These are phyloP conservation scores for Solanum hybrid DNA, from an alignment of 305 asterid genomes.

Conservation along the genomic window DNA sequence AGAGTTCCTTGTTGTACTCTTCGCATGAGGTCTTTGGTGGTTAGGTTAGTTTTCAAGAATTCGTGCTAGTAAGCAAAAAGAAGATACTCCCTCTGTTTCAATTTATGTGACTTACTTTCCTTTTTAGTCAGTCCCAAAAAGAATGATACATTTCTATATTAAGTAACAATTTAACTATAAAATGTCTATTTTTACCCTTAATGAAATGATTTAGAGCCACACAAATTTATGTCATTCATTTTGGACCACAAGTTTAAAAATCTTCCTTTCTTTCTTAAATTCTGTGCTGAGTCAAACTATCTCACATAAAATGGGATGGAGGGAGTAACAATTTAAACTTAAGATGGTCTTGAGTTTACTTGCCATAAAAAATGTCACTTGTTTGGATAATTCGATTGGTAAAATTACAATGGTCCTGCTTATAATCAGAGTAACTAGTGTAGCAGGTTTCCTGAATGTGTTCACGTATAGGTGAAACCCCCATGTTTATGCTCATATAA, in stretches of 20 bases:
- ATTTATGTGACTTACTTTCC: too few species aligned
- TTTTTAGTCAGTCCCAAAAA: too few species aligned
- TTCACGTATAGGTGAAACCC: neutral
- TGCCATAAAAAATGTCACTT: neutral
- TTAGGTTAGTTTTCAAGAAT: neutral
- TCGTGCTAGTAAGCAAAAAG: neutral
- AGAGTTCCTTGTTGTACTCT: neutral
- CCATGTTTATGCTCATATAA: neutral
- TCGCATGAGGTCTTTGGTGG: neutral
- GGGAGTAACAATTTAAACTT: neutral
- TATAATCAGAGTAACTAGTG: neutral
- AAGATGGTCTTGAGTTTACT: neutral
- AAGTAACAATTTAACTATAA: too few species aligned
- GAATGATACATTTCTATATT: too few species aligned
- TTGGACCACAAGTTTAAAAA: too few species aligned
- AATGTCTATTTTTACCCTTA: too few species aligned
- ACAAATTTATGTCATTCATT: too few species aligned
- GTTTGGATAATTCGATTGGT: neutral
- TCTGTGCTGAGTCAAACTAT: too few species aligned
- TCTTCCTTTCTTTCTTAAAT: too few species aligned
- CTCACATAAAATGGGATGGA: too few species aligned
- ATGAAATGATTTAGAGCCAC: too few species aligned
- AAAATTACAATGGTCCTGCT: neutral
- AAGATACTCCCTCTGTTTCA: neutral
- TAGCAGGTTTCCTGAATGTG: neutral